Base-by-base conservation (phyloP, 805 yeast species). In the Blastobotrys chiropterorum region DNA sequence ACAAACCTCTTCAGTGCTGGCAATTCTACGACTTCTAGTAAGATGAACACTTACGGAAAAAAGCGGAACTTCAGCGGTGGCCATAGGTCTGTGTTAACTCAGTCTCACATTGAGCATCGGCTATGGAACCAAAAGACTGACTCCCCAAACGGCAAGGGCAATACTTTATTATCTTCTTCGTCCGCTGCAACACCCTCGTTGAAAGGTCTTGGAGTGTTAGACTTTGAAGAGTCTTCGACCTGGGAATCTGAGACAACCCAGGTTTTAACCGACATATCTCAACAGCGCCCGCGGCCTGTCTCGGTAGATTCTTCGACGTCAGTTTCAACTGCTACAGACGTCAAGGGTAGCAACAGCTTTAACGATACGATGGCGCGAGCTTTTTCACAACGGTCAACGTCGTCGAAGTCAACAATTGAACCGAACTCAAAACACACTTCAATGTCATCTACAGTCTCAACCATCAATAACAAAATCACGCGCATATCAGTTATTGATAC, bases 171-270 rank as follows among this genome's bases (percentile, higher is more conserved):
- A n/a, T 14, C 21, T 3, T n/a, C 31, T 8, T 4, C 49, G 26
- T 16, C 26, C 19, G 19, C 26, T 4, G 16, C 44, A 5, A 17
- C 30, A 14, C 44, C n/a, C 8, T 47, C 47, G 1, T 34, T 50
- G n/a, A 42, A 52, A 6, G 56, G 58, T n/a, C 48, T 53, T 2
- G 58, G 56, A 7, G 50, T 53, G 2, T 44, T 52, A 15, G 55
- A 54, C 19, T 45, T 54, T 38, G 56, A 47, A 20, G 50, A 55
- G 17, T 21, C 48, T 11, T 38, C 50, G 1, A 16, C 50, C 17
- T 56, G 59, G 59, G 57, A 56, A 40, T 22, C 47, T 15, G 59
- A 56, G 26, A 56, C 59, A 6, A 56, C 57, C 13, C 53, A 56
- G 38, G 49, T 50, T 11, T 50, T 56, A 34, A 51, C 52, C 22